A percentile compares a stretch with the other conserved stretches of the same genome.
phyloP scores from a whole-genome alignment of 1,139 yeast genomes.

The Zygosaccharomyces pseudobailii region DNA sequence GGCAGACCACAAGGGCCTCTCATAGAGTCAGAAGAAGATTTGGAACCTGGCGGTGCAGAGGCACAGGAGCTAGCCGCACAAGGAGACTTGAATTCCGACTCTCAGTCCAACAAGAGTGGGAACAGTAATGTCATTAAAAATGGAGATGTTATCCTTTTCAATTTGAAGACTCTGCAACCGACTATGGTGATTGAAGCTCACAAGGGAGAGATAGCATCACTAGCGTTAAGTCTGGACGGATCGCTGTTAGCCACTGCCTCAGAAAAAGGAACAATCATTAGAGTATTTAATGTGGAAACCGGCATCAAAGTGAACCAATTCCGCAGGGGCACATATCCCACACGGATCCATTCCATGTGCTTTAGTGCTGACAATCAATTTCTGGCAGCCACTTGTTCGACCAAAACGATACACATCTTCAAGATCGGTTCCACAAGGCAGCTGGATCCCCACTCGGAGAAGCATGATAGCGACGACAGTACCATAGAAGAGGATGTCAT shows the following conservation, averaged over 20 bases:
- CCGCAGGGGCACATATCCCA: constrained; percentile 90
- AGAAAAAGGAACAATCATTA: constrained; percentile 87
- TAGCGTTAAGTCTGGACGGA: constrained; percentile 78
- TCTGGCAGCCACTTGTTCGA: constrained; percentile 81
- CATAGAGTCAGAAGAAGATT: background rate
- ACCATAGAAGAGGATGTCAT: constrained; percentile 33
- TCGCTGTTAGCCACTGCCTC: constrained; percentile 86
- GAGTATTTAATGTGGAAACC: constrained; percentile 79
- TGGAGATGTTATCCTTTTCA: constrained; percentile 88
- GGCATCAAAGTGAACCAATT: constrained; percentile 85
- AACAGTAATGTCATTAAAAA: constrained; percentile 39
- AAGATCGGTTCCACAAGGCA: constrained; percentile 40
- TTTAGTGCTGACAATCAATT: constrained; percentile 73
- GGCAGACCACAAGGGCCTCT: background rate
- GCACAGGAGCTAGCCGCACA: background rate
- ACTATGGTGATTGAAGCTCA: constrained; percentile 91
- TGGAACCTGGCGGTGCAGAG: background rate
- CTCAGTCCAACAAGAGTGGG: constrained; percentile 4
- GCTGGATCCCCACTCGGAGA: constrained; percentile 8
- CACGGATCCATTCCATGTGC: constrained; percentile 76
- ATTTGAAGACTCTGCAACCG: constrained; percentile 73
- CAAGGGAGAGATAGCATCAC: constrained; percentile 74
- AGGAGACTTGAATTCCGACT: background rate
- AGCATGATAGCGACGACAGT: constrained; percentile 26
- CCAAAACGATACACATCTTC: constrained; percentile 91